Evolutionary conservation across 2,329 filamentous ascomycete species (phyloP), one percentile per base, ranked within the genome.

Genomic region (Trichoderma sp.): DNA sequence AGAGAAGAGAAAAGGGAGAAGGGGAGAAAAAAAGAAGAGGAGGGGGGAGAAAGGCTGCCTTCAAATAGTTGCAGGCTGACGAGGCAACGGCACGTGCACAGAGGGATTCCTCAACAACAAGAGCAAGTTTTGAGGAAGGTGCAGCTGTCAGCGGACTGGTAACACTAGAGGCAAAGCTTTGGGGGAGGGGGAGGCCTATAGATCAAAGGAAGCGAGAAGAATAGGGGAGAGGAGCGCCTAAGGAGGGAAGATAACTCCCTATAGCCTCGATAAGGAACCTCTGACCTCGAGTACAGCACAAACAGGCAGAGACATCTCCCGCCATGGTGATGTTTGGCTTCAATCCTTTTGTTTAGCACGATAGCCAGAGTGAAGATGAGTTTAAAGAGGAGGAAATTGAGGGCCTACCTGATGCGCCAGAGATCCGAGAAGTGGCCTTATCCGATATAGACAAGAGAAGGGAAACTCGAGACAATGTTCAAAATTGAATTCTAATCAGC

Each of bases 11-110:
- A 36, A n/a, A 50, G 28, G 32, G 12, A 39, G 8, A 64, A 53
- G n/a, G 53, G 67, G 65, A 69, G 69, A 63, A 62, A 55, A 26
- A 15, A 72, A 36, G 43, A 55, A 53, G 65, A 70, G 67, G 39
- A 70, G n/a, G 23, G 39, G 34, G 50, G 26, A 63, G 17, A 17
- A 43, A 47, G 20, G 39, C 32, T 28, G 55, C 43, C 12, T 26
- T 50, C 36, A 34, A 50, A 57, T 30, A 28, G 15, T 23, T 53
- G 78, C 11, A 78, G n/a, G 77, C 1, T 8, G 58, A 39, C 15
- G 78, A 0, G 79, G 80, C 36, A 58, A 58, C 59, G 26, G 36
- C 67, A 63, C 63, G 47, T 73, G 68, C 63, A 43, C 32, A 32
- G 26, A 36, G 30, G 3, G 39, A 6, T 15, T 34, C 43, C 57